These are phyloP conservation scores for Penicillium malachiteum DNA, from an alignment of 495 filamentous ascomycete genomes.

Conservation along the genomic window DNA sequence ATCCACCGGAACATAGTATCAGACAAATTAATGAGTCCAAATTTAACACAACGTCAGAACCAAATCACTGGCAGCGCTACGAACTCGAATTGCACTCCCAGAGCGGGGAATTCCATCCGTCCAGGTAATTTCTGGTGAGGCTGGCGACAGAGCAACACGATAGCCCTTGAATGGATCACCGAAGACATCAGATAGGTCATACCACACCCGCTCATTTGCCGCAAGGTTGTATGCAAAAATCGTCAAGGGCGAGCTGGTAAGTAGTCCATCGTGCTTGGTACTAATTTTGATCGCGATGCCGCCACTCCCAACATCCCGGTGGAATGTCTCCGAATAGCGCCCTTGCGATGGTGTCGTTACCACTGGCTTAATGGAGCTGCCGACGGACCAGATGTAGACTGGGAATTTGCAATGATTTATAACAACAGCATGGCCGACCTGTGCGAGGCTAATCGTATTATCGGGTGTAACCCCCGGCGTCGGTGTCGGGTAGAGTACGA, in stretches of 20 bases:
- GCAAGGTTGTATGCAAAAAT: slow-evolving; percentile 56
- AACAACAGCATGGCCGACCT: slow-evolving; percentile 48
- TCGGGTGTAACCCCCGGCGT: neutral
- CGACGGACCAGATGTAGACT: slow-evolving; percentile 59
- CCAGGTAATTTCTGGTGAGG: slow-evolving; percentile 48
- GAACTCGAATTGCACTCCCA: slow-evolving; percentile 50
- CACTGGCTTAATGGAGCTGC: slow-evolving; percentile 30
- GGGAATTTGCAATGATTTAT: slow-evolving; percentile 47
- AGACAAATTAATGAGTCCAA: neutral
- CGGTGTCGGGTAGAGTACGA: neutral
- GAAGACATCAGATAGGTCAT: slow-evolving; percentile 57
- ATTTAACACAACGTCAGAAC: slow-evolving; percentile 34
- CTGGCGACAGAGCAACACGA: slow-evolving; percentile 37
- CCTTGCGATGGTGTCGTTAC: slow-evolving; percentile 20
- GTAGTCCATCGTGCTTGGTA: slow-evolving; percentile 45
- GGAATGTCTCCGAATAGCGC: slow-evolving; percentile 43
- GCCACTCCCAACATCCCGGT: slow-evolving; percentile 44
- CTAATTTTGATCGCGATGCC: slow-evolving; percentile 59
- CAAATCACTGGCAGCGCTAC: slow-evolving; percentile 32
- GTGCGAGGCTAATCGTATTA: neutral
- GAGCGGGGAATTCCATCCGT: slow-evolving; percentile 45
- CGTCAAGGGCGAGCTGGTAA: slow-evolving; percentile 47
- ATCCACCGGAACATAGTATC: too few relatives aligned
- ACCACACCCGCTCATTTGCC: slow-evolving; percentile 47
- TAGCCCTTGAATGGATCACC: slow-evolving; percentile 54